Conservation (phyloP, 768 basidiomycete genomes). For the Boletus rubropictus region DNA sequence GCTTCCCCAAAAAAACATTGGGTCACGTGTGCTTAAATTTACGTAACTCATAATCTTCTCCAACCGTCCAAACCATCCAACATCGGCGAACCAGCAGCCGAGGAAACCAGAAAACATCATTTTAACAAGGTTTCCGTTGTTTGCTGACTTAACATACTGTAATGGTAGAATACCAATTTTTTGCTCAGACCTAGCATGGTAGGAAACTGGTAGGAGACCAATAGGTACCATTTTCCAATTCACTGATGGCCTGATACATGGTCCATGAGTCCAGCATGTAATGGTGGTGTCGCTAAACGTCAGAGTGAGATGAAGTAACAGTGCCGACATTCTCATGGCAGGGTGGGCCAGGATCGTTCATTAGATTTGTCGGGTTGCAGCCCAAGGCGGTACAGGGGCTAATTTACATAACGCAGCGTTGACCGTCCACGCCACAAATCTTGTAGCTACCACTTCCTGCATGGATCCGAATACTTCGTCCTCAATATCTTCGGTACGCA, state of each 20-base stretch:
- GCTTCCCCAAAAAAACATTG: slow-evolving; percentile 26
- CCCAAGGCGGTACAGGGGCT: background rate
- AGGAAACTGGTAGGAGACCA: too few relatives aligned
- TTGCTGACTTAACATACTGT: too few relatives aligned
- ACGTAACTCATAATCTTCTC: slow-evolving; percentile 12
- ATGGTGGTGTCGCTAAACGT: background rate
- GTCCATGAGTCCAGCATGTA: background rate
- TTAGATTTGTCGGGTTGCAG: too few relatives aligned
- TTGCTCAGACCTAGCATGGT: too few relatives aligned
- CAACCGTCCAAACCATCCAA: background rate
- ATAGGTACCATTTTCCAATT: too few relatives aligned
- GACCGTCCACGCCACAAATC: background rate
- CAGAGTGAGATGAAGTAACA: background rate
- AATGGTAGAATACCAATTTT: too few relatives aligned
- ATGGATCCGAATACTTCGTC: slow-evolving; percentile 14
- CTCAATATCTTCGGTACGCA: slow-evolving; percentile 23
- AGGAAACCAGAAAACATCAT: too few relatives aligned
- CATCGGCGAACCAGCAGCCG: too few relatives aligned
- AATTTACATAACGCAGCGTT: background rate
- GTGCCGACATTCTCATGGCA: background rate
- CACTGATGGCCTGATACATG: too few relatives aligned
- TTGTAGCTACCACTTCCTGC: background rate
- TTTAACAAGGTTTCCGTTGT: too few relatives aligned
- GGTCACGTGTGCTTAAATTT: slow-evolving; percentile 24
- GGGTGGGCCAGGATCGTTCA: background rate